These are phyloP conservation scores for Thielaviopsis euricoi DNA, from an alignment of 2,329 filamentous ascomycete species.

Conservation along the genomic window DNA sequence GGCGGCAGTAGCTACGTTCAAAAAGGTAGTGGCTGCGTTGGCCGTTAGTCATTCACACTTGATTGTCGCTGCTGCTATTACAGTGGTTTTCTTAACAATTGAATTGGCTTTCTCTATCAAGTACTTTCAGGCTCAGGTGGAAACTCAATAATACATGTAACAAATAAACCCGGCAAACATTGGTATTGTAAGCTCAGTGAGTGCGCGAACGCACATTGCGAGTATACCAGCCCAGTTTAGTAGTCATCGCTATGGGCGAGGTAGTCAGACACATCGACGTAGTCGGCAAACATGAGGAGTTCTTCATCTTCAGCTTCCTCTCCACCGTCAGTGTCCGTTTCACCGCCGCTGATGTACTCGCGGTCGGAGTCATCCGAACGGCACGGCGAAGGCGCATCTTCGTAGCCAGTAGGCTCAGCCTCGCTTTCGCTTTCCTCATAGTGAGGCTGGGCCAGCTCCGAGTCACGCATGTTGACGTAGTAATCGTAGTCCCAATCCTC, in stretches of 20 bases:
- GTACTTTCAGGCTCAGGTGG: no score
- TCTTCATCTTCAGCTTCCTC: background rate
- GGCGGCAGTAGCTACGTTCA: background rate
- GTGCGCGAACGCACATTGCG: no score
- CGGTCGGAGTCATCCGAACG: background rate
- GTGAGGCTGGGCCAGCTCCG: background rate
- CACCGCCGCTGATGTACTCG: background rate
- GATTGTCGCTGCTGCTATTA: no score
- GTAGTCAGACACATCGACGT: background rate
- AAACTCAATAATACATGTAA: no score
- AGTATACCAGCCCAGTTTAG: no score
- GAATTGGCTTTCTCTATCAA: no score
- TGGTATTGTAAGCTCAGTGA: no score
- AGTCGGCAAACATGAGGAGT: background rate
- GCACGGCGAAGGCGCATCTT: background rate
- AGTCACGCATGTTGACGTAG: background rate
- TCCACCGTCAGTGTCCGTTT: background rate
- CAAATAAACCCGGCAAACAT: no score
- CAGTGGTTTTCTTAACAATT: no score
- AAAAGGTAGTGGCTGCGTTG: no score
- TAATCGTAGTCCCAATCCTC: background rate
- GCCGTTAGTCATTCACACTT: no score
- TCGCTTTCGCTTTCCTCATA: background rate
- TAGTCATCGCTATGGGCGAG: background rate
- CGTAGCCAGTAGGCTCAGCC: background rate